Evolutionary conservation across 2,329 filamentous ascomycete genomes (phyloP), one percentile per base, ranked within the genome.

Genomic region (Sarocladium strictum): DNA sequence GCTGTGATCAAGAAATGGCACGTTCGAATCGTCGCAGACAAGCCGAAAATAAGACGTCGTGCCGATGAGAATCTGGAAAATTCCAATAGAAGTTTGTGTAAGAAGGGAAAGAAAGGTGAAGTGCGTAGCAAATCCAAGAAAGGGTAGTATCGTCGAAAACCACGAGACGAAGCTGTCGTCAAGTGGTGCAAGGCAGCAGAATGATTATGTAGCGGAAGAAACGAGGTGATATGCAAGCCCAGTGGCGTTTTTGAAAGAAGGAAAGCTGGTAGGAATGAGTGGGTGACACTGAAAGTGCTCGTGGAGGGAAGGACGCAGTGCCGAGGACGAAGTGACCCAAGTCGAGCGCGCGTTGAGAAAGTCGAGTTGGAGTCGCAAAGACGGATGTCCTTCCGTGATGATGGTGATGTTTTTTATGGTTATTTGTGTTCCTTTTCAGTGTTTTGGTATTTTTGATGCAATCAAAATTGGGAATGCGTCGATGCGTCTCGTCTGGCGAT

Each of bases 401-500:
- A 27, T 38, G 35, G 35, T 53, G 35, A 38, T 15, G 14, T n/a
- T 37, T 38, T 21, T 6, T 35, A 17, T n/a, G 14, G 21, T 53
- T 7, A 10, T 38, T 49, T 33, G 6, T 35, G 33, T 33, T 19
- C 27, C 27, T 33, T 51, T 51, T 14, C n/a, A 17, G 27, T 24
- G 27, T 17, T 51, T 17, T 51, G 26, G 6, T 21, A 29, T 51
- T 51, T 51, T 51, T 51, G 47, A 51, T 51, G 47, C 47, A 51
- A 51, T 51, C 47, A 51, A 53, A 43, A 53, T 37, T 35, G 32
- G 37, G 33, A 53, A 10, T 43, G 52, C 33, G 37, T 53, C 40
- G 35, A 53, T 43, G 52, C 52, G 52, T 53, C 52, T 53, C 40
- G 37, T 43, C 52, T 53, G 52, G 35, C 52, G 52, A 53, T 43